Percentiles rank a stretch among this genome's conserved stretches.
Evolutionary conservation across 108 stramenopile species (phyloP).

Genomic region (Nitzschia palea): DNA sequence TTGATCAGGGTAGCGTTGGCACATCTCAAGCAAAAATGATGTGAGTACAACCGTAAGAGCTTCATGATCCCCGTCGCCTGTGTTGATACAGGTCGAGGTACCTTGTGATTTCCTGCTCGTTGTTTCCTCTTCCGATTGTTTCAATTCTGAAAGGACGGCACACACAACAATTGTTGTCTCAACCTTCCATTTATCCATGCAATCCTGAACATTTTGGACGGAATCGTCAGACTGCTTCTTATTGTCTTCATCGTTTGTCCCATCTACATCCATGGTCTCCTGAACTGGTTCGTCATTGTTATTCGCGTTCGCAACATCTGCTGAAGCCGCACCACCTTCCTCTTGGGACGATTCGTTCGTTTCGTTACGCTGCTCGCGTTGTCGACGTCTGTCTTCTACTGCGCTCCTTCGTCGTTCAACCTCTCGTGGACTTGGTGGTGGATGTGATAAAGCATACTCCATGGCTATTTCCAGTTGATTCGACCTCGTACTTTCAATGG

Average conservation of each 20-base stretch:
- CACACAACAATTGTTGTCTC: constrained; percentile 13
- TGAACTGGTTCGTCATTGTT: neutral
- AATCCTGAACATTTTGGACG: constrained; percentile 11
- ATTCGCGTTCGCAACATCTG: neutral
- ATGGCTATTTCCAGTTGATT: constrained; percentile 86
- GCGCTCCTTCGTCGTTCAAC: constrained; percentile 36
- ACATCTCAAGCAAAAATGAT: constrained; percentile 70
- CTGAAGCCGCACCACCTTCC: constrained; percentile 1
- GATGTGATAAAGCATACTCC: constrained; percentile 87
- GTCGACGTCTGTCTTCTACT: constrained; percentile 27
- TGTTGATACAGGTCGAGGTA: neutral
- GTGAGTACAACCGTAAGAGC: constrained; percentile 69
- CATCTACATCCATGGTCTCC: constrained; percentile 18
- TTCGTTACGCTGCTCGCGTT: constrained; percentile 13
- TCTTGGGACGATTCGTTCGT: neutral
- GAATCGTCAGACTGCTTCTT: neutral
- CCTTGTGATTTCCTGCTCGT: neutral
- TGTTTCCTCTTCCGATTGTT: neutral
- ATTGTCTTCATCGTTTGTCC: neutral
- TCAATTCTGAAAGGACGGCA: constrained; percentile 4
- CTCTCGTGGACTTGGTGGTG: constrained; percentile 46
- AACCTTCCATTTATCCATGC: constrained; percentile 21
- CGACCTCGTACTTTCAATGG: constrained; percentile 62
- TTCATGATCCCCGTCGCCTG: constrained; percentile 57
- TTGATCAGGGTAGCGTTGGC: constrained; percentile 51